phyloP scores from a whole-genome alignment of 2,329 filamentous ascomycete genomes.

The Ambrosiella cleistominuta region DNA sequence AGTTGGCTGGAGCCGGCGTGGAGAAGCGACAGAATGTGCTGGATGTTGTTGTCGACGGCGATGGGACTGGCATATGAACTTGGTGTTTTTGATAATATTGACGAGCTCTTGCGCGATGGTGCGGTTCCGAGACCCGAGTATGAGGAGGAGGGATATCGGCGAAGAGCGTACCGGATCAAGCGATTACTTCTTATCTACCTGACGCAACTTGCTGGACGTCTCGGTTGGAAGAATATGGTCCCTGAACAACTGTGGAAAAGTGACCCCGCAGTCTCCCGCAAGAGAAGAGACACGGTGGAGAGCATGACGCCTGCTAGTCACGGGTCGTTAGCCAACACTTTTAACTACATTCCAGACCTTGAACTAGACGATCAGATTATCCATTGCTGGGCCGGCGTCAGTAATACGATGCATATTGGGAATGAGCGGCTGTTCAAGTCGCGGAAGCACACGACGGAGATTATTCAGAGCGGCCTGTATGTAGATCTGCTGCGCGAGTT shows the following conservation, averaged over 20 bases:
- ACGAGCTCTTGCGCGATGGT: conserved; percentile 44
- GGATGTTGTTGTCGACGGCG: conserved; percentile 89
- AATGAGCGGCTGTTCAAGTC: conserved; percentile 81
- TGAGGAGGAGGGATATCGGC: conserved; percentile 59
- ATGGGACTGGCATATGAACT: conserved; percentile 84
- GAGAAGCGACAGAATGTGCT: conserved; percentile 89
- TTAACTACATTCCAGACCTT: conserved; percentile 49
- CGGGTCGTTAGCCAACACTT: conserved; percentile 37
- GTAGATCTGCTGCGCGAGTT: conserved; percentile 66
- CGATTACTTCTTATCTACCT: conserved; percentile 78
- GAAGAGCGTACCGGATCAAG: conserved; percentile 65
- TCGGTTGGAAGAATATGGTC: conserved; percentile 89
- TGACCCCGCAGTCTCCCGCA: conserved; percentile 37
- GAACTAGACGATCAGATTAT: conserved; percentile 53
- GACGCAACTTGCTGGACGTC: conserved; percentile 78
- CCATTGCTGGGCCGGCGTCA: conserved; percentile 88
- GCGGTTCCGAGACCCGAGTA: conserved; percentile 46
- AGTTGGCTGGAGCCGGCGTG: conserved; percentile 94
- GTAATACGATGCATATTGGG: conserved; percentile 76
- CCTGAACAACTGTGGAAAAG: conserved; percentile 46
- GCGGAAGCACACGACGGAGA: conserved; percentile 68
- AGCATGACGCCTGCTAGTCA: conserved; percentile 44
- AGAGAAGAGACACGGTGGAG: conserved; percentile 30
- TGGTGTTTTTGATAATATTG: conserved; percentile 84
- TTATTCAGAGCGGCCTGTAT: conserved; percentile 77